Evolutionary conservation across 345 rosid species (phyloP), one percentile per base, ranked within the genome.

Genomic region (Salix viminalis): DNA sequence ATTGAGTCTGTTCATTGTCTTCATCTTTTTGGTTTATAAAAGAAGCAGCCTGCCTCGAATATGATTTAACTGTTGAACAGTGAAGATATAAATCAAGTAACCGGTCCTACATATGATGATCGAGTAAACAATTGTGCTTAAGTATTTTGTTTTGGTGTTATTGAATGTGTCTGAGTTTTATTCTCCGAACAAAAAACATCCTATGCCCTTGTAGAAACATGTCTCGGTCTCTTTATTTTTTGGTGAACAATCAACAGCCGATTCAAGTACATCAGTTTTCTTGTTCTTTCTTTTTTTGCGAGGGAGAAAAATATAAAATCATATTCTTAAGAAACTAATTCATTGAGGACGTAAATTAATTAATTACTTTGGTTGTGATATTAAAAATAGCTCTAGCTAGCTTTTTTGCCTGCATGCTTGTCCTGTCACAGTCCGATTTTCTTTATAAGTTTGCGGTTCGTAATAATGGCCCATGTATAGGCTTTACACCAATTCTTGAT

Each of bases 1-100:
- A 79, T 75, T 82, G 76, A 73, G 78, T 69, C 82, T 78, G 74
- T 77, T 80, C 67, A 37, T 34, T 79, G 82, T 46, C 75, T 67
- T 46, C 19, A 7, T 61, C 62, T 39, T 75, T 75, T 75, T 58
- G 34, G 16, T 48, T 37, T 19, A 66, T 24, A 36, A 15, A 48
- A 65, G 70, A 30, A 52, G 26, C 72, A 52, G 67, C 70, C 41
- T 74, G 54, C 68, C 66, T 78, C 32, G 37, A 66, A 11, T 30
- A 67, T 50, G 12, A 71, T 36, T 64, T 30, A 67, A 37, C 18
- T 56, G 11, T 36, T 65, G 23, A n/a, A n/a, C 2, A 46, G 46
- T 41, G 24, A 13, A 19, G 2, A 39, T 72, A 21, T 71, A 1
- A 6, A 36, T 2, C 24, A 30, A 46, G 61, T 60, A 52, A 54